phyloP scores from a whole-genome alignment of 164 flowering plant genomes.

The Chimonanthus salicifolius region DNA sequence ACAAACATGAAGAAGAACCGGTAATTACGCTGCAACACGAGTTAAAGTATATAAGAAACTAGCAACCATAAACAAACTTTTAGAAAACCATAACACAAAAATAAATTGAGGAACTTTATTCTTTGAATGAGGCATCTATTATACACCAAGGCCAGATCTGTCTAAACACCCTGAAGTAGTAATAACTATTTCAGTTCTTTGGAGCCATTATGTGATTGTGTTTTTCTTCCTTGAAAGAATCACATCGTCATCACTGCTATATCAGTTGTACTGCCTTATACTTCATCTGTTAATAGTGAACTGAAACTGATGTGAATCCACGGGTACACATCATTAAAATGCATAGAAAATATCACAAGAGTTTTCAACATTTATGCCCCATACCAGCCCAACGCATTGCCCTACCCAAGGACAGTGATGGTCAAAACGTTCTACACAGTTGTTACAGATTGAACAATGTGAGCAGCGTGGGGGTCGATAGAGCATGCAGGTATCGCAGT shows the following conservation, averaged over 20 bases:
- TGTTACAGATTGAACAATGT: conserved; percentile 82
- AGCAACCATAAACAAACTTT: neutral
- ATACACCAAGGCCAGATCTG: too few species aligned
- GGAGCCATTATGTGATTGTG: too few species aligned
- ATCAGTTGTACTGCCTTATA: too few species aligned
- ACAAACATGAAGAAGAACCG: conserved; percentile 95
- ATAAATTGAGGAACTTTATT: too few species aligned
- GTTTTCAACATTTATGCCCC: conserved; percentile 9
- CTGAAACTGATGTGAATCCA: too few species aligned
- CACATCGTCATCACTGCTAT: too few species aligned
- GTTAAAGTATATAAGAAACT: conserved; percentile 1
- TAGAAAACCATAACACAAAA: neutral
- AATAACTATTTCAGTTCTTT: too few species aligned
- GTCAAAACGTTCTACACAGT: conserved; percentile 88
- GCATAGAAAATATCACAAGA: neutral
- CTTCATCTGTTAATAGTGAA: too few species aligned
- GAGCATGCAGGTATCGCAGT: conserved; percentile 97
- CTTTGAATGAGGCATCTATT: too few species aligned
- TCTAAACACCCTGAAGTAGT: too few species aligned
- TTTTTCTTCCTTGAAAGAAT: too few species aligned
- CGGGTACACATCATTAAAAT: neutral
- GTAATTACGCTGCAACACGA: conserved; percentile 74
- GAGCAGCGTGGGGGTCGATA: conserved; percentile 97
- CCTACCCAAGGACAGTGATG: conserved; percentile 99
- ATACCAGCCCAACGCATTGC: conserved; percentile 92